Percentiles rank a stretch among this genome's conserved stretches.
These are phyloP conservation scores for Tuber calosporum DNA, from an alignment of 495 filamentous ascomycete species.

Conservation along the genomic window DNA sequence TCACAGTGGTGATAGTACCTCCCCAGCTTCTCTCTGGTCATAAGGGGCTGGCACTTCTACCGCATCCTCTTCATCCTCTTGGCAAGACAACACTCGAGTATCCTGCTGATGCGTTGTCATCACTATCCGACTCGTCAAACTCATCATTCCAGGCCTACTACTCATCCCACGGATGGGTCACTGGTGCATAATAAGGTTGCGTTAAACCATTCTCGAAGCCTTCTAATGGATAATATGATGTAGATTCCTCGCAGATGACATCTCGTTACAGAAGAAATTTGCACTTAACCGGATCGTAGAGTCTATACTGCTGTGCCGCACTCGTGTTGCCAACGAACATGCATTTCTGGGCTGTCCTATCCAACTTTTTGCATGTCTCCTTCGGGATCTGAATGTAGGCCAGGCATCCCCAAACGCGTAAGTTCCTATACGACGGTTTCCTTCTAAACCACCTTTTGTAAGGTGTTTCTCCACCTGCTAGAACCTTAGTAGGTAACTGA, in stretches of 20 bases:
- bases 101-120: too few relatives aligned
- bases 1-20: too few relatives aligned
- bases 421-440: neutral
- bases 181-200: neutral
- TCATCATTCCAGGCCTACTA: neutral
- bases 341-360: neutral
- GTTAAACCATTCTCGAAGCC: neutral
- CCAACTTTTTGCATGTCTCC: constrained; percentile 3
- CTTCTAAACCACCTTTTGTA: neutral
- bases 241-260: constrained; percentile 10
- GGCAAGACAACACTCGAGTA: too few relatives aligned
- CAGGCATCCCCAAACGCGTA: constrained; percentile 1
- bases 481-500: neutral
- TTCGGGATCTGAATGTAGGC: constrained; percentile 10
- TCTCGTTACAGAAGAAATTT: neutral
- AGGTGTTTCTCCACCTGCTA: neutral
- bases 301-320: neutral
- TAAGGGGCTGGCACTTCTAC: too few relatives aligned
- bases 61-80: neutral
- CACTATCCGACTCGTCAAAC: neutral
- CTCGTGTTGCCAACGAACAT: constrained; percentile 3
- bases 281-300: constrained; percentile 6
- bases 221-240: neutral
- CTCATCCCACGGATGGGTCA: neutral
- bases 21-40: too few relatives aligned